Base-by-base conservation (phyloP, 345 rosid genomes). In the Punica granatum region DNA sequence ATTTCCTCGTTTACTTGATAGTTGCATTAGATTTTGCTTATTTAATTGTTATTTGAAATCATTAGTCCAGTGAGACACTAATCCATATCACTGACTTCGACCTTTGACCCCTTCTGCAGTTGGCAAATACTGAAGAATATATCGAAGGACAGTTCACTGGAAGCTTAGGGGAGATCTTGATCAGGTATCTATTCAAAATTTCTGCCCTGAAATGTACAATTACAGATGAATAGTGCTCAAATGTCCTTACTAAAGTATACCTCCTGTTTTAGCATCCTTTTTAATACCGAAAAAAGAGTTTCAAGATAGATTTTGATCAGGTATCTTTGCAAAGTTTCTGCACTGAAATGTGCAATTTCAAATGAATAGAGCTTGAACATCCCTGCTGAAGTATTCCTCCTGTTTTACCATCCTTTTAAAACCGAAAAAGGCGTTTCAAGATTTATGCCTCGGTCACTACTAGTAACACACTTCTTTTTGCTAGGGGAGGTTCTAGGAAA, bases 111-210 rank as follows among this genome's bases (percentile, higher is more conserved):
- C 66, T 60, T 69, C 31, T 75, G 79, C 81, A 90, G 98, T 82
- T 90, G 8, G 98, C 92, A 49, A 93, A 88, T 76, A 77, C 98
- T 0, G 96, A 93, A 75, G 98, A 93, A 60, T 90, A 72, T 75
- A 80, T 90, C 0, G 98, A 90, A 33, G 97, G 98, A 21, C 90
- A 88, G 66, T 76, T 87, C 82, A 87, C 92, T 35, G 97, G 97
- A 77, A 87, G 83, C 69, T 80, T 93, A 59, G 96, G 98, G 43
- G 97, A 93, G 86, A 86, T 88, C 80, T 78, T 90, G 82, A 90
- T 92, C 77, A 88, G 97, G 98, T 90, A 75, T 56, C 63, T 56
- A 71, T 16, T 7, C 64, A 25, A 37, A 53, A 39, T 28, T 35
- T 35, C 30, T 63, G 42, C 26, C 1, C 32, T 63, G 14, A 18